Percentiles rank a stretch among this genome's conserved stretches.
Evolutionary conservation across 2,329 filamentous ascomycete species (phyloP).

Genomic region (Elsinoe arachidis): DNA sequence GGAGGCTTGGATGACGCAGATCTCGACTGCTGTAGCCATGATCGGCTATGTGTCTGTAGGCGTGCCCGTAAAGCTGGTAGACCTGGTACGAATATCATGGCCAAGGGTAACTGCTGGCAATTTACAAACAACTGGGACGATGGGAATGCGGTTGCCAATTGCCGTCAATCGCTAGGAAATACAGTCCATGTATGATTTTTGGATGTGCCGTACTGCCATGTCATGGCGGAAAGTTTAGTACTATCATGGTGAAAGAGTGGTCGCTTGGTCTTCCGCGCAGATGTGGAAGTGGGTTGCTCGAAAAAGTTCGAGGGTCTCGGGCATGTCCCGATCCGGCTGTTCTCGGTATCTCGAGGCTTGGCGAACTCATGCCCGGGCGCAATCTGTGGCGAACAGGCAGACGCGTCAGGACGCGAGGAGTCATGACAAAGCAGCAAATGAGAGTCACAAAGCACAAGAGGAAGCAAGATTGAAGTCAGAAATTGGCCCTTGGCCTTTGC

Average conservation of each 20-base stretch:
- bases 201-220: background rate
- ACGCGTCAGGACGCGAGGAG: background rate
- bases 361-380: background rate
- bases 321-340: background rate
- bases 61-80: background rate
- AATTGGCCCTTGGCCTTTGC: slow-evolving; percentile 15
- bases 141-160: no score
- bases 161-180: no score
- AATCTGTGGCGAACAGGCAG: background rate
- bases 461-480: slow-evolving; percentile 2
- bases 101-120: no score
- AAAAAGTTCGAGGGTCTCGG: slow-evolving; percentile 3
- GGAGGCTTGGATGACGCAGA: background rate
- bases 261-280: background rate
- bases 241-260: background rate
- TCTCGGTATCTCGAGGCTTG: background rate
- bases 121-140: no score
- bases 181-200: no score
- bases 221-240: background rate
- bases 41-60: background rate
- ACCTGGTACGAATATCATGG: background rate
- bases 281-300: background rate
- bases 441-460: background rate
- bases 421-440: background rate
- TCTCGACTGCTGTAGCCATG: background rate